Base-by-base conservation (phyloP, 2,329 filamentous ascomycete genomes). In the Pyrenophora tritici-repentis region DNA sequence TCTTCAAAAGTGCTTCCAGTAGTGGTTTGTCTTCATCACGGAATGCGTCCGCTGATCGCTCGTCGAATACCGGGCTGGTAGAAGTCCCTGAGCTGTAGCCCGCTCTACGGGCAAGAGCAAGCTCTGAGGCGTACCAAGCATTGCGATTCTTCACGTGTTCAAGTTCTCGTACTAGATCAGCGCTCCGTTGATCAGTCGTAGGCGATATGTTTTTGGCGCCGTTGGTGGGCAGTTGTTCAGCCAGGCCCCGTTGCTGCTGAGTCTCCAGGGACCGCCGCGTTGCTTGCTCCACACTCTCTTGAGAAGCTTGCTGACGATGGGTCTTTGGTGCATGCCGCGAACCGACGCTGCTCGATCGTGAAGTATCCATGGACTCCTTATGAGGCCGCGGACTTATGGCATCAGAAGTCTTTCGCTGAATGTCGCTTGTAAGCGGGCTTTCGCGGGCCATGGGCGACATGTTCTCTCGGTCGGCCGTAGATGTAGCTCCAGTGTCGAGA, bases 91-190 rank as follows among this genome's bases (percentile, higher is more conserved):
- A 83, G 6, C 85, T 82, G 67, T 97, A 99, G 4, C 94, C 94
- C 34, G 90, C 85, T 74, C 96, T 96, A 42, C 89, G 86, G 6
- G 94, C 95, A 57, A 99, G 79, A 50, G 96, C 91, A 38, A 99
- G 80, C 74, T 99, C 94, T 0, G 93, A 97, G 6, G 91, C 91
- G 73, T 96, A 97, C 94, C 94, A 99, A 0, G 93, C 93, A 74
- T 96, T 97, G 43, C 89, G 85, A 67, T 88, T 94, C 65, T 90
- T 90, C 3, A 87, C 83, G 7, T 86, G 81, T 69, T 99, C 93
- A 2, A 99, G 80, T 70, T 99, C 94, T 70, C 94, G 93, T 12
- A 90, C 80, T 10, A 97, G 74, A 0, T 89, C 86, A 56, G 90
- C 88, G 1, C 88, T 87, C 60, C 88, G 85, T 31, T 69, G 67